Evolutionary conservation across 257 asterid genomes (phyloP).

Genomic region (Ilex aquifolium): DNA sequence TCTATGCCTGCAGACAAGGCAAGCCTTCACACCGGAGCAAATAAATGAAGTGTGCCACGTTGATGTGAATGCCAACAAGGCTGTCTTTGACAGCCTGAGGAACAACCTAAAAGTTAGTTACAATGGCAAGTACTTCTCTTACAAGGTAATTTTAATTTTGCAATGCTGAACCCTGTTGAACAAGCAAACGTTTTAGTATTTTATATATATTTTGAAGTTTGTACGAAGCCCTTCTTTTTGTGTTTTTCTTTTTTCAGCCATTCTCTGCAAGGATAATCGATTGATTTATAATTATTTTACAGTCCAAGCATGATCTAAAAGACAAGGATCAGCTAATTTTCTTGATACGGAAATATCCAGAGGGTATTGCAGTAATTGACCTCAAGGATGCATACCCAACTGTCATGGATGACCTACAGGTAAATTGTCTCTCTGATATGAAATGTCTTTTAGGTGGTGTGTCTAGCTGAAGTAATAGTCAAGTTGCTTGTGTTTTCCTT

Average conservation of each 20-base stretch:
- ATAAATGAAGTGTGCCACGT: conserved; percentile 70
- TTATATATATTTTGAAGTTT: no score
- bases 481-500: no score
- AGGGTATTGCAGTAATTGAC: conserved; percentile 75
- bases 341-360: conserved; percentile 45
- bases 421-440: conserved; percentile 7
- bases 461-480: no score
- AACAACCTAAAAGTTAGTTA: conserved; percentile 66
- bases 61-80: conserved; percentile 66
- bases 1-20: conserved; percentile 50
- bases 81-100: conserved; percentile 79
- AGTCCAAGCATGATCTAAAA: conserved; percentile 70
- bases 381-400: conserved; percentile 78
- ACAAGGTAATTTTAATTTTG: conserved; percentile 51
- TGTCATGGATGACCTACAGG: conserved; percentile 90
- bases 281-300: conserved; percentile 11
- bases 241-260: not conserved
- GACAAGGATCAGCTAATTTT: conserved; percentile 54
- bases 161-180: not conserved
- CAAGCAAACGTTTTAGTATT: no score
- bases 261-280: not conserved
- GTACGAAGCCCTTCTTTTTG: not conserved
- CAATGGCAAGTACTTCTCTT: conserved; percentile 66
- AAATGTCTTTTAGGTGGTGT: no score
- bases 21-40: conserved; percentile 66